Evolutionary conservation across 1,284 basidiomycete genomes (phyloP).

Genomic region (Tilletia setariae): DNA sequence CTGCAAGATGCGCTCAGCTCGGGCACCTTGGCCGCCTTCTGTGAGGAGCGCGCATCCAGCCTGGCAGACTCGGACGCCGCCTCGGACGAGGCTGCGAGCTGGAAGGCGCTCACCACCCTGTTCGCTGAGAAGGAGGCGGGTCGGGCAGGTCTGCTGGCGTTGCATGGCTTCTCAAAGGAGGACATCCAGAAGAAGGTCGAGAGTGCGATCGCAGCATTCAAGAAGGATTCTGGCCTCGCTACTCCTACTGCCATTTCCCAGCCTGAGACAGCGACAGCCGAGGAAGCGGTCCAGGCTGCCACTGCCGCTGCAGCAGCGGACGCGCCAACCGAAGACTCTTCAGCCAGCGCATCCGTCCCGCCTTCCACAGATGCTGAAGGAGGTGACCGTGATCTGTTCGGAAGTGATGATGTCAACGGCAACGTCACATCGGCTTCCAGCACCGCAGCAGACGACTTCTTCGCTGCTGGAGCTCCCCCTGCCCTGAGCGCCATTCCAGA

Average conservation of each 20-base stretch:
- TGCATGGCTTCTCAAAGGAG: slow-evolving; percentile 88
- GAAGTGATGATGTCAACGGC: neutral
- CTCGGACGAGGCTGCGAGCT: slow-evolving; percentile 58
- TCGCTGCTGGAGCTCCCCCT: slow-evolving; percentile 9
- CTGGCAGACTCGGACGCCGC: slow-evolving; percentile 52
- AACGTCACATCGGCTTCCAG: neutral
- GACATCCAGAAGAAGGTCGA: slow-evolving; percentile 77
- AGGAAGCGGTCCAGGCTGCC: slow-evolving; percentile 16
- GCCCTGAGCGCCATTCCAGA: slow-evolving; percentile 24
- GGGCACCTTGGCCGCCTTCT: slow-evolving; percentile 45
- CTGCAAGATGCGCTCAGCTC: slow-evolving; percentile 69
- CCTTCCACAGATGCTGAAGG: neutral
- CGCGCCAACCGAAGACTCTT: slow-evolving; percentile 14
- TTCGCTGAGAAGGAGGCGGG: slow-evolving; percentile 74
- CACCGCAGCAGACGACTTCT: slow-evolving; percentile 9
- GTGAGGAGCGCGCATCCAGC: slow-evolving; percentile 44
- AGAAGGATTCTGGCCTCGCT: slow-evolving; percentile 38
- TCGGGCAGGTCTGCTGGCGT: slow-evolving; percentile 80
- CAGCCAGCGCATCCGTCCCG: neutral
- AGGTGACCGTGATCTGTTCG: slow-evolving; percentile 1
- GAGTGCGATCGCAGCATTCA: slow-evolving; percentile 74
- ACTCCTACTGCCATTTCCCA: slow-evolving; percentile 1
- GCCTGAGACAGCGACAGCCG: slow-evolving; percentile 20
- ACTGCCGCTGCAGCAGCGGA: slow-evolving; percentile 22
- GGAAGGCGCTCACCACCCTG: slow-evolving; percentile 83